Conservation (phyloP, 2,329 filamentous ascomycete genomes). For the Chaetomium globosum region DNA sequence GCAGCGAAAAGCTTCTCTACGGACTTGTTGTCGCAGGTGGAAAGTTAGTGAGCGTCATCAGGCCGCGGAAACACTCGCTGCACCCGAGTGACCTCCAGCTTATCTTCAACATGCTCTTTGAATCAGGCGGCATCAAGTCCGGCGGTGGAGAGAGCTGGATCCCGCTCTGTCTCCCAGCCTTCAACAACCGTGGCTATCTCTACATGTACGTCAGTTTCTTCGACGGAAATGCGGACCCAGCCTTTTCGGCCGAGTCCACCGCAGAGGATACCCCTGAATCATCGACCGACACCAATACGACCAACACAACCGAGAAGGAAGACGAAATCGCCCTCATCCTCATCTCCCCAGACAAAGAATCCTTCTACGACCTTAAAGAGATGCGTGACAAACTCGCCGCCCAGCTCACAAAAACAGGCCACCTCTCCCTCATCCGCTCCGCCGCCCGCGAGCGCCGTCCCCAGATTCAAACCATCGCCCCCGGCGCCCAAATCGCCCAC, state of each 20-base stretch:
- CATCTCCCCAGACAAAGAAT: constrained; percentile 89
- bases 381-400: constrained; percentile 65
- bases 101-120: constrained; percentile 99
- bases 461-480: constrained; percentile 71
- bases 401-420: constrained; percentile 75
- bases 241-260: constrained; percentile 43
- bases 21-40: constrained; percentile 92
- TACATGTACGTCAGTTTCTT: constrained; percentile 99
- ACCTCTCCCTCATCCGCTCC: constrained; percentile 71
- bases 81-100: constrained; percentile 94
- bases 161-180: constrained; percentile 89
- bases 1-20: constrained; percentile 79
- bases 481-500: constrained; percentile 79
- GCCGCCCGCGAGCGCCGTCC: constrained; percentile 74
- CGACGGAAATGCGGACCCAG: constrained; percentile 58
- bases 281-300: constrained; percentile 1
- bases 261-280: constrained; percentile 38
- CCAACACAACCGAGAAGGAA: constrained; percentile 58
- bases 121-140: constrained; percentile 86
- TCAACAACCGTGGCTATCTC: constrained; percentile 94
- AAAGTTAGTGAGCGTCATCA: constrained; percentile 88
- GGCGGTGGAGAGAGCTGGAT: constrained; percentile 96
- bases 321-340: constrained; percentile 83
- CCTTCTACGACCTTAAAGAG: constrained; percentile 84
- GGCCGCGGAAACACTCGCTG: constrained; percentile 90